Base-by-base conservation (phyloP, 2,329 filamentous ascomycete genomes). In the Neonectria ditissima region DNA sequence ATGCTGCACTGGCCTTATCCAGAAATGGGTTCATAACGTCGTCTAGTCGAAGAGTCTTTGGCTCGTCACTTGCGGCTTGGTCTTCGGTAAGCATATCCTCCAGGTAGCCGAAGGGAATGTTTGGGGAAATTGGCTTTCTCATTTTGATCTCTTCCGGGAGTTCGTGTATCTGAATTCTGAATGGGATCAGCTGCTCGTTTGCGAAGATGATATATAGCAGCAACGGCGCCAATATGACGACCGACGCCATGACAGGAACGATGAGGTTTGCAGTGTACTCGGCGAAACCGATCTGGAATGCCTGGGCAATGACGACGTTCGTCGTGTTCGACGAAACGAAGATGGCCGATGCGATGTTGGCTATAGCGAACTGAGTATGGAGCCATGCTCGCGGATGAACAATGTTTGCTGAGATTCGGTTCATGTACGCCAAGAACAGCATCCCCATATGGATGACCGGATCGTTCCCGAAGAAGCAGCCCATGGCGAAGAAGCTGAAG, bases 291-390 rank as follows among this genome's bases (percentile, higher is more conserved):
- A 93, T 89, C 3, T 86, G 72, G 72, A 93, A 93, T 2, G 91
- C 91, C 5, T 90, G 90, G 0, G 91, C 90, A 0, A 93, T 83
- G 0, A 93, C 91, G 8, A 93, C 83, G 59, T 93, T 93, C 2
- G 91, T 93, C 0, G 91, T 91, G 63, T 93, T 93, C 0, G 91
- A 93, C 0, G 91, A 93, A 10, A 94, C 91, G 14, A 94, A 80
- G 22, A 93, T 91, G 0, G 91, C 90, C 0, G 91, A 93, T 2
- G 88, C 88, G 50, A 93, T 91, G 65, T 93, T 93, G 56, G 90
- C 90, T 1, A 92, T 77, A 16, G 91, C 86, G 60, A 93, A 93
- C 62, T 93, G 91, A 2, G 86, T 87, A 69, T 88, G 85, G 22
- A 93, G 92, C 91, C 91, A 93, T 0, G 91, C 91, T 70, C 88